Base-by-base conservation (phyloP, 2,329 filamentous ascomycete species). In the Penicillium digitatum region DNA sequence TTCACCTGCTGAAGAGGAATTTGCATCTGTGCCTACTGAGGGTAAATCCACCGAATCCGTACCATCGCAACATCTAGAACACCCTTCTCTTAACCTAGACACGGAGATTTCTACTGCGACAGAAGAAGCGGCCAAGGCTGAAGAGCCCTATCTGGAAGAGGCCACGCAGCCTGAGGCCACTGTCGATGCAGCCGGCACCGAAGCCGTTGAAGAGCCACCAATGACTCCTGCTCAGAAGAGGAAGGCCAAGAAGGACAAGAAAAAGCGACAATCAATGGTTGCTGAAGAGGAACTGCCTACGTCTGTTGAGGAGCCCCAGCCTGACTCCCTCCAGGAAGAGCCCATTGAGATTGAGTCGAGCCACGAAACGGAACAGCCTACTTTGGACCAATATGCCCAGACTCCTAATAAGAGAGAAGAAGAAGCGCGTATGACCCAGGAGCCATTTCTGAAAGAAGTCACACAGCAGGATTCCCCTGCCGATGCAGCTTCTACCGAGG, bases 181-280 rank as follows among this genome's bases (percentile, higher is more conserved):
- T 32, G 24, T 37, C 8, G 55, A 60, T 24, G 20, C n/a, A 10
- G 46, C 18, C 12, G 39, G 14, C 5, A 16, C 9, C 8, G 49
- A 52, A 11, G 24, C 44, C 12, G 42, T 50, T 12, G 24, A 47
- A 14, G 48, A 63, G 31, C 46, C 50, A 12, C 45, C 50, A 29
- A 57, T 61, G 50, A 57, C 60, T 29, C 52, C 60, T 24, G 59
- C 60, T 2, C 59, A 62, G 31, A 62, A 60, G 49, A 43, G 46
- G 20, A 61, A 62, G 34, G 54, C 54, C n/a, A 64, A 62, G 47
- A 65, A 59, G 18, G 63, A 65, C 32, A 62, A 65, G 32, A 65
- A 64, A 58, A 63, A 61, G 57, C 54, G 42, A 8, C 61, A 62
- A 47, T 57, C 60, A n/a, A 35, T 58, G 29, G 38, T 40, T 34